Evolutionary conservation across 169 alveolate genomes (phyloP).

Genomic region (Amoebophrya sp.): DNA sequence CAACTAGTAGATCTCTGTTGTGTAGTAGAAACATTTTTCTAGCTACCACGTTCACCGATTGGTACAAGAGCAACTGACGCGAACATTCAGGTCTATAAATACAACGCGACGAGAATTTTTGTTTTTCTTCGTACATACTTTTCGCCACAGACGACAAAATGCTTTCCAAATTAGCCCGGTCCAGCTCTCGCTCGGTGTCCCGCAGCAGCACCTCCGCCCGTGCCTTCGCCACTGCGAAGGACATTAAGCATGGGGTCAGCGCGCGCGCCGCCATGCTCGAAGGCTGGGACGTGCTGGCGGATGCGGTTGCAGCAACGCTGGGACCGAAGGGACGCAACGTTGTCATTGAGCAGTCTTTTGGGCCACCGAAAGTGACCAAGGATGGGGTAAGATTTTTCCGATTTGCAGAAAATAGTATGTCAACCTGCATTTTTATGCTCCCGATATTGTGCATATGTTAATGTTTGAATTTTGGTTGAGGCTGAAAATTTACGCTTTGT

Average conservation of each 20-base stretch:
- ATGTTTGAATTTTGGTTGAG: background rate
- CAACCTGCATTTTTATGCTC: too few species aligned
- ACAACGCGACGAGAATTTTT: too few species aligned
- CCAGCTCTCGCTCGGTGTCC: background rate
- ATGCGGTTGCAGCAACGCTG: constrained; percentile 92
- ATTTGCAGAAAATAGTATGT: too few species aligned
- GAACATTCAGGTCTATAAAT: too few species aligned
- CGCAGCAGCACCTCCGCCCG: background rate
- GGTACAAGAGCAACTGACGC: too few species aligned
- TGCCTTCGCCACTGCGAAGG: background rate
- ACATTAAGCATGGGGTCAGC: constrained; percentile 1
- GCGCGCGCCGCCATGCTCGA: constrained; percentile 35
- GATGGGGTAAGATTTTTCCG: constrained; percentile 83
- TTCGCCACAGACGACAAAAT: too few species aligned
- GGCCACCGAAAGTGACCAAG: constrained; percentile 91
- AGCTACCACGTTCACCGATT: too few species aligned
- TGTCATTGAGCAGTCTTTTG: constrained; percentile 81
- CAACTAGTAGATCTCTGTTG: too few species aligned
- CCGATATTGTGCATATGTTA: too few species aligned
- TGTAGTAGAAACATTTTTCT: too few species aligned
- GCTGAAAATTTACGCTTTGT: background rate
- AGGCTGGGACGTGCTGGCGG: constrained; percentile 84
- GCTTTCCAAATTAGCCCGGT: background rate
- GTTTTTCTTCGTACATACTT: too few species aligned
- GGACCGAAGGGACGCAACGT: constrained; percentile 98